Base-by-base conservation (phyloP, 805 yeast genomes). In the Pichia rugopelliculosa region DNA sequence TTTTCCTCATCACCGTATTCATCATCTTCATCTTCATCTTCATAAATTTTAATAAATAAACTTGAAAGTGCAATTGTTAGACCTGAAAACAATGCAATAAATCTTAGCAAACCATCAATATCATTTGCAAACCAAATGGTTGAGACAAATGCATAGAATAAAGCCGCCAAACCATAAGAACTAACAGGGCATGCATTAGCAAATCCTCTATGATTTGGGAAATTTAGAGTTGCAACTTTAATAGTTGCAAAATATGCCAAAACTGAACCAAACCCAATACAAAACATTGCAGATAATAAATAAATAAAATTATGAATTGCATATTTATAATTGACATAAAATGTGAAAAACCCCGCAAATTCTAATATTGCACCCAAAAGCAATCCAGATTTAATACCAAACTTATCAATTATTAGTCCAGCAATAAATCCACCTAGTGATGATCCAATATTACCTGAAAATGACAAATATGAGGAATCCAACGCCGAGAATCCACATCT, bases 151-250 rank as follows among this genome's bases (percentile, higher is more conserved):
- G 87, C 78, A 57, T 80, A 82, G 18, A 82, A 54, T 37, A 85
- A 70, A 3, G 91, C 89, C 6, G 88, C 77, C 38, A 85, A 64
- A 0, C 91, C 95, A 61, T 78, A 85, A 1, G 80, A 70, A 13
- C 86, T 75, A 4, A 82, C 84, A 2, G 87, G 87, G 39, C 77
- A 67, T 0, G 87, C 81, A 18, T 81, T 82, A 2, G 88, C 88
- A 7, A 79, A 70, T 21, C 88, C 93, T 58, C 84, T 71, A 57
- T 81, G 79, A 25, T 75, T 66, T 0, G 91, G 91, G 54, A 84
- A 85, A 57, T 84, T 85, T 2, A 83, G 57, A 27, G 78, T 78
- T 1, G 78, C 71, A 1, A 77, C 76, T 51, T 78, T 79, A 53
- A 79, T 62, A 7, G 87, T 74, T 25, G 84, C 75, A 57, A 75